Base-by-base conservation (phyloP, 2,329 filamentous ascomycete genomes). In the Alternaria rosae region DNA sequence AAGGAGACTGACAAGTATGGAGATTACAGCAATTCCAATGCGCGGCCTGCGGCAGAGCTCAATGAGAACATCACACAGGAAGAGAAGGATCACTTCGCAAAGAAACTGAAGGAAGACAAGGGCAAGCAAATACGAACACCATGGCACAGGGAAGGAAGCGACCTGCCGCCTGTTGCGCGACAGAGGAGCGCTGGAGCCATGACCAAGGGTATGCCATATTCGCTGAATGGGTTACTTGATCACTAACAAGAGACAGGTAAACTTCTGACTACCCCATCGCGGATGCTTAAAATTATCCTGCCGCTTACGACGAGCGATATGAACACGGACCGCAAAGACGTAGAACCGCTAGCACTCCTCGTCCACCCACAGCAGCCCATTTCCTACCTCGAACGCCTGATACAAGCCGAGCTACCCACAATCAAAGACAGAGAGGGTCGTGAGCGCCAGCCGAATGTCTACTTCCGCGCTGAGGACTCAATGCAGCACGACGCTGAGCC, bases 301-400 rank as follows among this genome's bases (percentile, higher is more conserved):
- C 93, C 92, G 0, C 84, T 96, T 25, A 88, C 87, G 0, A 89
- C 87, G 0, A 80, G 84, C 47, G 88, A 89, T 59, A 82, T 84
- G 28, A 85, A 87, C 65, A 80, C 81, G 2, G 86, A 89, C 64
- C 84, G 88, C 59, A 90, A 91, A 78, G 86, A 89, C 50, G 88
- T 94, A n/a, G 92, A 96, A 70, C 93, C 93, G 0, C 84, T 97
- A 12, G 93, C 93, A 1, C 85, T 97, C 0, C 87, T 97, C 3
- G 86, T 97, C 0, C 94, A 97, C 70, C 93, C 94, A 0, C 92
- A 96, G 65, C 94, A 97, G 75, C 94, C 94, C 0, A 85, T 97
- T 4, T 97, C 92, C 9, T 97, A 97, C 77, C 88, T 97, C 43
- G 92, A 97, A 77, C 88, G 92, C 9, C 83, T 97, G 4, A 94